Evolutionary conservation across 2,329 filamentous ascomycete genomes (phyloP).

Genomic region (Ophiosphaerella korrae): DNA sequence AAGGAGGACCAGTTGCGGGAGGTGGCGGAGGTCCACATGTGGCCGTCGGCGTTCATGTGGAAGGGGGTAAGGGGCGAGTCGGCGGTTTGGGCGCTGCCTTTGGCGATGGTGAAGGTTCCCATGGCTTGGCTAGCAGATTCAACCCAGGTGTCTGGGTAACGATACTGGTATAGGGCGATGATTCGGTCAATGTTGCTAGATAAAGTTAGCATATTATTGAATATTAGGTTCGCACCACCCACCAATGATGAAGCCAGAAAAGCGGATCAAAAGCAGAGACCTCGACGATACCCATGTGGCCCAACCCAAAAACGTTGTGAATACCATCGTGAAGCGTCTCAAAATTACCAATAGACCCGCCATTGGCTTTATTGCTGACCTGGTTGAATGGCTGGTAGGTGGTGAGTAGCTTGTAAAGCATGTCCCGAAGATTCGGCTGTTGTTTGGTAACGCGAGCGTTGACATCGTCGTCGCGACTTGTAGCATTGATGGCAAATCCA

Average conservation of each 20-base stretch:
- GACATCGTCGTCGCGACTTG: slow-evolving; percentile 34
- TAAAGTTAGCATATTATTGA: slow-evolving; percentile 2
- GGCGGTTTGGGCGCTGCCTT: slow-evolving; percentile 24
- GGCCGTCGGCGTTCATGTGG: slow-evolving; percentile 39
- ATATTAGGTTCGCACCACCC: not conserved
- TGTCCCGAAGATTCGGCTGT: slow-evolving; percentile 37
- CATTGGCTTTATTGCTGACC: slow-evolving; percentile 39
- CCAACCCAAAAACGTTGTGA: slow-evolving; percentile 46
- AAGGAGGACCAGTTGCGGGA: slow-evolving; percentile 37
- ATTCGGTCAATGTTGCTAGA: slow-evolving; percentile 33
- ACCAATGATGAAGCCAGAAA: slow-evolving; percentile 43
- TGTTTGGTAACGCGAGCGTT: slow-evolving; percentile 31
- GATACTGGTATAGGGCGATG: slow-evolving; percentile 32
- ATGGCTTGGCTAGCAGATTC: slow-evolving; percentile 27
- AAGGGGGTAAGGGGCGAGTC: slow-evolving; percentile 34
- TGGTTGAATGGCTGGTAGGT: slow-evolving; percentile 38
- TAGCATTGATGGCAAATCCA: slow-evolving; percentile 27
- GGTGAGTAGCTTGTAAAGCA: slow-evolving; percentile 41
- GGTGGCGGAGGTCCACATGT: slow-evolving; percentile 37
- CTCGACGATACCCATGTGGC: slow-evolving; percentile 48
- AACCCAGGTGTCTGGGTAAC: slow-evolving; percentile 42
- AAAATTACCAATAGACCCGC: slow-evolving; percentile 38
- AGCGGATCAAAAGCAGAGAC: slow-evolving; percentile 39
- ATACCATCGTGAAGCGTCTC: slow-evolving; percentile 40
- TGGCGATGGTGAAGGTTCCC: slow-evolving; percentile 27